A percentile compares a stretch with the other conserved stretches of the same genome.
Conservation (phyloP, 345 rosid genomes). For the Boechera divaricarpa region DNA sequence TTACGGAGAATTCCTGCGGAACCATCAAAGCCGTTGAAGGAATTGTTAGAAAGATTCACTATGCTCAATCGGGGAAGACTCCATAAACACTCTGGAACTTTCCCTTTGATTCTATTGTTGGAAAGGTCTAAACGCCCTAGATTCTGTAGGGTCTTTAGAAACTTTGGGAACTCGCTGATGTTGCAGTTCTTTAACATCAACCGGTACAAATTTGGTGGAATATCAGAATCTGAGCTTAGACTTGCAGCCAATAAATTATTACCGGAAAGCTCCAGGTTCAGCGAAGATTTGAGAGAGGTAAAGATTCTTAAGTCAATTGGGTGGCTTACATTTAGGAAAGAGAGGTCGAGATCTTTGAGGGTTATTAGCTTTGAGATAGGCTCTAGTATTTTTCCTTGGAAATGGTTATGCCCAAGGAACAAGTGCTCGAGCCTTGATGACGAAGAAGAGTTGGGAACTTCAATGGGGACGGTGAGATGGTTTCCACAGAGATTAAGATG, state of each 20-base stretch:
- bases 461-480: not conserved
- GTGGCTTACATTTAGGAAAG: constrained; percentile 17
- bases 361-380: constrained; percentile 1
- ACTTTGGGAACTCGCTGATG: constrained; percentile 22
- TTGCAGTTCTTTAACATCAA: constrained; percentile 1
- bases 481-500: not conserved
- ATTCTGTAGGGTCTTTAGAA: constrained; percentile 3
- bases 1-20: not conserved
- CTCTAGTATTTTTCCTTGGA: not conserved
- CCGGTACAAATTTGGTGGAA: not conserved
- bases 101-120: constrained; percentile 23
- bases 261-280: constrained; percentile 9
- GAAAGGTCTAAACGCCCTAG: constrained; percentile 15
- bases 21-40: constrained; percentile 5
- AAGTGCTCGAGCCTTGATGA: not conserved
- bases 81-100: constrained; percentile 26
- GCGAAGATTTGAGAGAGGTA: constrained; percentile 22
- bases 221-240: not conserved
- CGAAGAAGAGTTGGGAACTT: not conserved
- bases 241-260: not conserved
- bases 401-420: constrained; percentile 4
- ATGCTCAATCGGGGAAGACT: constrained; percentile 9
- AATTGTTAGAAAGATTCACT: not conserved
- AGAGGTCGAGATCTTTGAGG: not conserved
- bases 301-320: constrained; percentile 9